Evolutionary conservation across 2,329 filamentous ascomycete genomes (phyloP).

Genomic region (Gliomastix tumulicola): DNA sequence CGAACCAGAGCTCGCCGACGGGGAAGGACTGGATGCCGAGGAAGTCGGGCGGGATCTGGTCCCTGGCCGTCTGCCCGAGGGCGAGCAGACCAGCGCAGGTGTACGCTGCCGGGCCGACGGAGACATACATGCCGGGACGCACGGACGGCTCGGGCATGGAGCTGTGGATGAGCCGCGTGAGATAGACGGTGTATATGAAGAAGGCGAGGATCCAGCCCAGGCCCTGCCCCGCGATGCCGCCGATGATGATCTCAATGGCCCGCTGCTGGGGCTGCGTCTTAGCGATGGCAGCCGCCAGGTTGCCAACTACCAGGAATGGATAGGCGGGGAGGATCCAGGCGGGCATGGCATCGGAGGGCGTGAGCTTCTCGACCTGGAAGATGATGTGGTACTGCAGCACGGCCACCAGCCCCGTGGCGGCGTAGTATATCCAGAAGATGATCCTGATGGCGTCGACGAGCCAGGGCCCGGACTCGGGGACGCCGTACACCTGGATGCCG

Average conservation of each 20-base stretch:
- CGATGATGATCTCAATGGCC: slow-evolving; percentile 43
- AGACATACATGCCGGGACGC: slow-evolving; percentile 47
- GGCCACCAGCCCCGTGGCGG: slow-evolving; percentile 12
- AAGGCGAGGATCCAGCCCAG: slow-evolving; percentile 44
- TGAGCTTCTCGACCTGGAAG: slow-evolving; percentile 27
- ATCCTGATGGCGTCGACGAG: slow-evolving; percentile 34
- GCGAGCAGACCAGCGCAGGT: slow-evolving; percentile 30
- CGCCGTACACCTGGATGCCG: slow-evolving; percentile 56
- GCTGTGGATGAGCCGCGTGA: slow-evolving; percentile 41
- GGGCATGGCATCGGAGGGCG: slow-evolving; percentile 42
- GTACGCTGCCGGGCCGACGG: slow-evolving; percentile 45
- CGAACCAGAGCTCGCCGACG: slow-evolving; percentile 27
- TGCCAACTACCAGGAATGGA: slow-evolving; percentile 45
- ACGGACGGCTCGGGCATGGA: slow-evolving; percentile 38
- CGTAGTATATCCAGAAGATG: slow-evolving; percentile 44
- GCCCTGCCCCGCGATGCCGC: slow-evolving; percentile 43
- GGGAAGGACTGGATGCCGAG: slow-evolving; percentile 12
- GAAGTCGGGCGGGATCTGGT: slow-evolving; percentile 10
- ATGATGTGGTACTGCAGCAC: slow-evolving; percentile 18
- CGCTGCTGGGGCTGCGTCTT: slow-evolving; percentile 32
- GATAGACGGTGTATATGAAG: slow-evolving; percentile 29
- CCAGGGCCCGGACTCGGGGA: slow-evolving; percentile 38
- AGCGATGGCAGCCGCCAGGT: slow-evolving; percentile 40
- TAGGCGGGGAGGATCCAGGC: slow-evolving; percentile 49
- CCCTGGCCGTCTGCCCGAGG: slow-evolving; percentile 17